Evolutionary conservation across 2,329 filamentous ascomycete genomes (phyloP), one percentile per base, ranked within the genome.

Genomic region (Stemphylium lycopersici): DNA sequence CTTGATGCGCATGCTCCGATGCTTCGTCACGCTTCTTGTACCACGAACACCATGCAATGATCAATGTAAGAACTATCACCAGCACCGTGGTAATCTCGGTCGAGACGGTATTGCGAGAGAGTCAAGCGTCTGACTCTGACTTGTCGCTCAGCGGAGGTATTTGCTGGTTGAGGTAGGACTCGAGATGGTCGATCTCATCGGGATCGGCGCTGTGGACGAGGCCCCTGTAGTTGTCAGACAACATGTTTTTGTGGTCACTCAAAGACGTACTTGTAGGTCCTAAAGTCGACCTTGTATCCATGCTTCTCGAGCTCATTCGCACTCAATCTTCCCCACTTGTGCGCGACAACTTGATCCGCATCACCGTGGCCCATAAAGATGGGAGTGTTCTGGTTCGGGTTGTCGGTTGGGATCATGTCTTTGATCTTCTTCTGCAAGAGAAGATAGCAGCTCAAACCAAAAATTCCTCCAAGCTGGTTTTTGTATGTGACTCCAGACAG

Each of bases 331-430:
- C 90, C 93, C 75, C 90, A 88, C 51, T 83, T 78, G 38, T 87
- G 83, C 63, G 81, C 83, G 7, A 97, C 90, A 3, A 96, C 79
- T 12, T 82, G 82, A 74, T 99, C 93, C 0, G 77, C 78, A 57
- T 87, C 84, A n/a, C 95, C 95, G 67, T 98, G 95, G 11, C 85
- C 91, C 87, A 97, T 89, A 76, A 95, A 90, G 59, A 98, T 87
- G 1, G 90, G 90, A 1, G 91, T 96, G 36, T 89, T 81, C 75
- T 87, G 85, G 74, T 91, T 92, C 50, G 83, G 79, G 62, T 78
- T 83, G 22, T 71, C 68, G 6, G 63, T 63, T 2, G 74, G 73
- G 8, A 77, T 68, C 65, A 76, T 57, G 20, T 74, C 81, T 69
- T 83, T 80, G 62, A 91, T 74, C 70, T 87, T 89, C 58, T 83